phyloP scores from a whole-genome alignment of 805 yeast genomes.

The Ogataea degrootiae region DNA sequence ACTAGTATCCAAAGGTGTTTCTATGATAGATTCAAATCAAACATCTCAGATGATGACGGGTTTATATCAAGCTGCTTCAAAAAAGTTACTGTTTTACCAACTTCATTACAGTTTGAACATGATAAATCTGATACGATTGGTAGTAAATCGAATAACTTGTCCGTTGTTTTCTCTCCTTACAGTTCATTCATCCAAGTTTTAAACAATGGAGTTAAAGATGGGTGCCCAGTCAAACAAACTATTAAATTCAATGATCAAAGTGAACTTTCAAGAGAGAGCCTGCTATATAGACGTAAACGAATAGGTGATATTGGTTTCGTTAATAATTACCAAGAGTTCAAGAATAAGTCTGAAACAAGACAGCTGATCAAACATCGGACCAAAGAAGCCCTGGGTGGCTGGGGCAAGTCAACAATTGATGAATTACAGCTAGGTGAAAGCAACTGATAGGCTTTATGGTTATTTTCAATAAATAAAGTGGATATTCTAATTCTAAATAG shows the following conservation, averaged over 20 bases:
- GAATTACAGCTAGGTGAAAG: background rate
- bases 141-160: slow-evolving; percentile 17
- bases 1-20: slow-evolving; percentile 41
- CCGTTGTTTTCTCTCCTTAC: slow-evolving; percentile 26
- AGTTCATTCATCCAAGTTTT: slow-evolving; percentile 33
- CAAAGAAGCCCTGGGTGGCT: slow-evolving; percentile 8
- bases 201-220: slow-evolving; percentile 58
- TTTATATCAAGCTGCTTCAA: background rate
- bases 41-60: background rate
- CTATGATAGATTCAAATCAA: slow-evolving; percentile 14
- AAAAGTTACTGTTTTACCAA: slow-evolving; percentile 12
- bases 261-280: slow-evolving; percentile 6
- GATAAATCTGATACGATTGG: slow-evolving; percentile 4
- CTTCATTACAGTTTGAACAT: slow-evolving; percentile 4
- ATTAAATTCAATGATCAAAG: slow-evolving; percentile 14
- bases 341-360: slow-evolving; percentile 1
- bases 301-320: background rate
- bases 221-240: slow-evolving; percentile 28
- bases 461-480: background rate
- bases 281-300: slow-evolving; percentile 6
- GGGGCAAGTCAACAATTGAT: slow-evolving; percentile 8
- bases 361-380: slow-evolving; percentile 2
- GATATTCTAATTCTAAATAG: background rate
- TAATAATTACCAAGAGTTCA: slow-evolving; percentile 13
- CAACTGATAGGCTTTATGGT: background rate